These are phyloP conservation scores for Pezicula radicicola DNA, from an alignment of 2,329 filamentous ascomycete genomes.

Conservation along the genomic window DNA sequence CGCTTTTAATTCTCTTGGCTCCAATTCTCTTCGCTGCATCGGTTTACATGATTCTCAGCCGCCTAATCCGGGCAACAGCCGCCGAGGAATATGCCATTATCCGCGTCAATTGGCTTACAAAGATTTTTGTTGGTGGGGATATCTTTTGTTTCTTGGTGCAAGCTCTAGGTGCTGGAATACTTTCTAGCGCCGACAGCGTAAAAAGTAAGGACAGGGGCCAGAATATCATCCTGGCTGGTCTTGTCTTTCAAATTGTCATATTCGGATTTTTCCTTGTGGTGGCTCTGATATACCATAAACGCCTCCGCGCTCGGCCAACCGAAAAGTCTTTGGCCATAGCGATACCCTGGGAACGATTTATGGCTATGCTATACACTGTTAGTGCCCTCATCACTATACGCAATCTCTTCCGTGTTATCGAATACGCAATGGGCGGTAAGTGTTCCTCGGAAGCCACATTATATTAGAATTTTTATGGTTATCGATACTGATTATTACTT, in stretches of 20 bases:
- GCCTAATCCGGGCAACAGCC: conserved; percentile 30
- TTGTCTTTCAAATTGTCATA: conserved; percentile 46
- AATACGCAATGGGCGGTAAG: neutral
- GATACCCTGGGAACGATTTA: conserved; percentile 14
- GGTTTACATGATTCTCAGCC: conserved; percentile 37
- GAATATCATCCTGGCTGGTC: conserved; percentile 41
- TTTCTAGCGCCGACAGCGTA: conserved; percentile 15
- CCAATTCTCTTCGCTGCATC: conserved; percentile 36
- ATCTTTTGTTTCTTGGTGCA: conserved; percentile 41
- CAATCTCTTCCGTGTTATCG: neutral
- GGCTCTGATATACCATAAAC: conserved; percentile 38
- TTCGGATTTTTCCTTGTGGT: conserved; percentile 46
- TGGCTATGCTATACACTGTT: conserved; percentile 6
- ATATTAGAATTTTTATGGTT: neutral
- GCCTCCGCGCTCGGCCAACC: conserved; percentile 22
- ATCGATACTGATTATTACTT: neutral
- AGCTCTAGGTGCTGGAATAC: conserved; percentile 30
- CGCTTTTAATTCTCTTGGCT: conserved; percentile 32
- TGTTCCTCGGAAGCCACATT: neutral
- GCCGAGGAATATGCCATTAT: conserved; percentile 36
- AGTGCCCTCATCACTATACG: neutral
- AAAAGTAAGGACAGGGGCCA: conserved; percentile 29
- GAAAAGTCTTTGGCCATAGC: neutral
- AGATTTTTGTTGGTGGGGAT: conserved; percentile 43
- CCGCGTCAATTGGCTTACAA: conserved; percentile 37